phyloP scores from a whole-genome alignment of 768 basidiomycete genomes.

The Psilocybe cyanescens region DNA sequence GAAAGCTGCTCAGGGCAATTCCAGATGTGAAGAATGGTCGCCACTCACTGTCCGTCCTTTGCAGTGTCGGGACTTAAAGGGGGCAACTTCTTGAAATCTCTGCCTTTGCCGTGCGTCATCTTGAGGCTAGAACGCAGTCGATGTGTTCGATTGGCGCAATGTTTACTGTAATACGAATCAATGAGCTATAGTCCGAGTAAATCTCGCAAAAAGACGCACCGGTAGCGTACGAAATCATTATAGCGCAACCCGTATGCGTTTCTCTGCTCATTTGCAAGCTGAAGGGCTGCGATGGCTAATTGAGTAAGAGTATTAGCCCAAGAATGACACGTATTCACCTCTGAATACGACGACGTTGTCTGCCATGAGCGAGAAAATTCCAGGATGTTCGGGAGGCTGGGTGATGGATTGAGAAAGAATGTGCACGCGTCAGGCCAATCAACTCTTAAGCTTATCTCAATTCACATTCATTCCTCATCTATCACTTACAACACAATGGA shows the following conservation, averaged over 20 bases:
- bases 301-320: constrained; percentile 8
- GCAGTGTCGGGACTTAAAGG: constrained; percentile 67
- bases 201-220: constrained; percentile 44
- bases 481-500: constrained; percentile 29
- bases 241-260: constrained; percentile 91
- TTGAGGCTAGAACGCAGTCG: constrained; percentile 84
- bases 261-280: constrained; percentile 86
- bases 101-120: constrained; percentile 86
- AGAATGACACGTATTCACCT: constrained; percentile 29
- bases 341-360: constrained; percentile 35
- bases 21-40: constrained; percentile 10
- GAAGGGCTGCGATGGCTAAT: constrained; percentile 59
- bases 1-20: constrained; percentile 7
- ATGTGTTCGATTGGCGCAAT: constrained; percentile 91
- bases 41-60: constrained; percentile 80
- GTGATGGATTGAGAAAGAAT: constrained; percentile 14
- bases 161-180: constrained; percentile 52
- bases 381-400: constrained; percentile 17
- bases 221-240: constrained; percentile 85
- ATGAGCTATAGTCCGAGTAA: not conserved
- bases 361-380: constrained; percentile 30
- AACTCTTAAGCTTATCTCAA: not conserved
- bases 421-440: constrained; percentile 14
- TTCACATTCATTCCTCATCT: constrained; percentile 7
- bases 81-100: constrained; percentile 87